phyloP scores from a whole-genome alignment of 805 yeast genomes.

The Maudiozyma turicensis region DNA sequence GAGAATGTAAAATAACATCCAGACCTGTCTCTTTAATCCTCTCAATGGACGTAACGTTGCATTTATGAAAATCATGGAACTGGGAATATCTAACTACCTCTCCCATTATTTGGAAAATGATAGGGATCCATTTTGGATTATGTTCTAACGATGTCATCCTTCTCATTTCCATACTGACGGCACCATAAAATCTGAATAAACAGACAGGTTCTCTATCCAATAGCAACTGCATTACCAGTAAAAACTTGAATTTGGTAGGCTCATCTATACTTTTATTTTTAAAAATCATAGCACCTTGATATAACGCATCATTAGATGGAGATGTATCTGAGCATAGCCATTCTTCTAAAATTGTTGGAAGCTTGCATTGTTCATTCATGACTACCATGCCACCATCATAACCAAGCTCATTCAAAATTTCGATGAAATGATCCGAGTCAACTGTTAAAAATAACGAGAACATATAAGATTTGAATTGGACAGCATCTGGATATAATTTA shows the following conservation, averaged over 20 bases:
- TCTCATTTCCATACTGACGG: constrained; percentile 27
- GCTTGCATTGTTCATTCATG: constrained; percentile 27
- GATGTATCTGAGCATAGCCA: constrained; percentile 26
- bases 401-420: constrained; percentile 29
- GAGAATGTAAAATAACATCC: constrained; percentile 5
- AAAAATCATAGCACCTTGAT: constrained; percentile 30
- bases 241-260: constrained; percentile 27
- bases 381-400: constrained; percentile 26
- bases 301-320: constrained; percentile 26
- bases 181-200: constrained; percentile 27
- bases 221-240: constrained; percentile 25
- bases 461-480: constrained; percentile 21
- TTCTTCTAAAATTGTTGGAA: constrained; percentile 32
- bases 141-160: constrained; percentile 23
- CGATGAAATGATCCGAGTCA: constrained; percentile 31
- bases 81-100: constrained; percentile 26
- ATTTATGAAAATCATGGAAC: constrained; percentile 20
- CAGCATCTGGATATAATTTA: constrained; percentile 6
- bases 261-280: constrained; percentile 30
- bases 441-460: constrained; percentile 31
- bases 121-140: constrained; percentile 25
- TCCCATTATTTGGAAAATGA: constrained; percentile 27
- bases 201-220: constrained; percentile 25
- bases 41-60: constrained; percentile 12
- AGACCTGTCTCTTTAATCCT: constrained; percentile 21